phyloP scores from a whole-genome alignment of 192 early-diverging fungal species.

The Allomyces javanicus region DNA sequence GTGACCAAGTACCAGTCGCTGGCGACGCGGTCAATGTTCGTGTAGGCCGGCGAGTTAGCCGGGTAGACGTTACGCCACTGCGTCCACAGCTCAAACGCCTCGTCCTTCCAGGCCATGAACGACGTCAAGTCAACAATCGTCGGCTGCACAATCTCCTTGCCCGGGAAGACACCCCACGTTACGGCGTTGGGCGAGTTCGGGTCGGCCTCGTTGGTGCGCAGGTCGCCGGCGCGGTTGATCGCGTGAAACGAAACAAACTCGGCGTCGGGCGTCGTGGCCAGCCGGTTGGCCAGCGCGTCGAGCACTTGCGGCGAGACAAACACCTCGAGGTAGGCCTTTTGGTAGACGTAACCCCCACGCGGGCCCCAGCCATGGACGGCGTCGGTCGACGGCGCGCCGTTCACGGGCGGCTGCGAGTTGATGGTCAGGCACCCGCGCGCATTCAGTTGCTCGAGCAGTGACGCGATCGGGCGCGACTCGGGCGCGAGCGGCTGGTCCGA shows the following conservation, averaged over 20 bases:
- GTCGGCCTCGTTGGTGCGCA: conserved; percentile 44
- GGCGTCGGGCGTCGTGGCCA: conserved; percentile 42
- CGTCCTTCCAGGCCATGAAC: conserved; percentile 94
- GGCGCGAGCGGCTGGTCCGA: conserved; percentile 36
- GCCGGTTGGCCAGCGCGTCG: conserved; percentile 24
- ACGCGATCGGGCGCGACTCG: conserved; percentile 51
- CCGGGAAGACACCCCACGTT: conserved; percentile 98
- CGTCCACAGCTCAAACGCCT: conserved; percentile 83
- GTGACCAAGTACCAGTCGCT: conserved; percentile 79
- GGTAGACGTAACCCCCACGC: conserved; percentile 85
- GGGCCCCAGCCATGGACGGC: conserved; percentile 85
- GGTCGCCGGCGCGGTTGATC: conserved; percentile 47
- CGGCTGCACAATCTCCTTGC: conserved; percentile 85
- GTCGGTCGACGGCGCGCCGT: conserved; percentile 60
- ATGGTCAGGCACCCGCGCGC: conserved; percentile 69
- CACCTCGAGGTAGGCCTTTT: conserved; percentile 96
- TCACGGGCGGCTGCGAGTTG: conserved; percentile 90
- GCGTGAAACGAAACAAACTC: conserved; percentile 78
- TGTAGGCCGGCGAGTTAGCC: conserved; percentile 15
- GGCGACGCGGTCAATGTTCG: conserved; percentile 38
- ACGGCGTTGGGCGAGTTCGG: conserved; percentile 51
- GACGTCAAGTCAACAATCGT: conserved; percentile 80
- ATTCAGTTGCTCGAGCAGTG: conserved; percentile 49
- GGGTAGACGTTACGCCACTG: conserved; percentile 71
- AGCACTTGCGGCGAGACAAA: conserved; percentile 56